Evolutionary conservation across 1,284 basidiomycete species (phyloP).

Genomic region (Agroathelia rolfsii): DNA sequence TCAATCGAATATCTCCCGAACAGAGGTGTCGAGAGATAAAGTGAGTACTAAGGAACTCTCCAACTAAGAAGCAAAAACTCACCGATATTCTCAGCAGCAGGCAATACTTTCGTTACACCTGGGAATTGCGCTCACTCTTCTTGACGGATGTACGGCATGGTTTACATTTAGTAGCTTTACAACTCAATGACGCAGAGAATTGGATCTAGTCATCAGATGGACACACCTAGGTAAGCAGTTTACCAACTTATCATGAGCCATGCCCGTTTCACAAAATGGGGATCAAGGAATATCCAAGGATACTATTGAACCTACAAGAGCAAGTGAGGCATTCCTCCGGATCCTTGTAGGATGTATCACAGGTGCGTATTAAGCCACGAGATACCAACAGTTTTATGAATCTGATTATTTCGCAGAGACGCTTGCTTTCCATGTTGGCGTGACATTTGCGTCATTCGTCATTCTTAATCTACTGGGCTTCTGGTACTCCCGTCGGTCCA

Average conservation of each 20-base stretch:
- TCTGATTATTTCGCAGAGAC: conserved; percentile 40
- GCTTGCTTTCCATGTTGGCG: conserved; percentile 57
- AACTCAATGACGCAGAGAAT: too few relatives aligned
- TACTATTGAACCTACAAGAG: too few relatives aligned
- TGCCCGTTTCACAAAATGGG: too few relatives aligned
- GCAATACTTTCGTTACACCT: too few relatives aligned
- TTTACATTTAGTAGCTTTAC: too few relatives aligned
- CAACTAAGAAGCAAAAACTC: too few relatives aligned
- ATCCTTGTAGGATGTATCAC: conserved; percentile 54
- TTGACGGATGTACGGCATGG: conserved; percentile 57
- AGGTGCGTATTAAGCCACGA: conserved; percentile 28
- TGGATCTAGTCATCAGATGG: conserved; percentile 79
- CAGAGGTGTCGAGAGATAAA: too few relatives aligned
- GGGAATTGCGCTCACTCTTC: conserved; percentile 42
- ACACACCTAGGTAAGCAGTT: conserved; percentile 56
- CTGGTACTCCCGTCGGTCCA: conserved; percentile 8
- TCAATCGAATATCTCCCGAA: too few relatives aligned
- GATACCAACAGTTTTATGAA: conserved; percentile 1
- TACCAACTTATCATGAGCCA: too few relatives aligned
- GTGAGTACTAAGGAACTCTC: too few relatives aligned
- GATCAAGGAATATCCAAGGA: too few relatives aligned
- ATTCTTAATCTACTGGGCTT: conserved; percentile 32
- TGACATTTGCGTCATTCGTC: conserved; percentile 45
- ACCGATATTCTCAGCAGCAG: too few relatives aligned
- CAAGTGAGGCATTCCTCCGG: conserved; percentile 38